Percentiles rank a stretch among this genome's conserved stretches.
Conservation (phyloP, 805 yeast species). For the Pichia insulana region DNA sequence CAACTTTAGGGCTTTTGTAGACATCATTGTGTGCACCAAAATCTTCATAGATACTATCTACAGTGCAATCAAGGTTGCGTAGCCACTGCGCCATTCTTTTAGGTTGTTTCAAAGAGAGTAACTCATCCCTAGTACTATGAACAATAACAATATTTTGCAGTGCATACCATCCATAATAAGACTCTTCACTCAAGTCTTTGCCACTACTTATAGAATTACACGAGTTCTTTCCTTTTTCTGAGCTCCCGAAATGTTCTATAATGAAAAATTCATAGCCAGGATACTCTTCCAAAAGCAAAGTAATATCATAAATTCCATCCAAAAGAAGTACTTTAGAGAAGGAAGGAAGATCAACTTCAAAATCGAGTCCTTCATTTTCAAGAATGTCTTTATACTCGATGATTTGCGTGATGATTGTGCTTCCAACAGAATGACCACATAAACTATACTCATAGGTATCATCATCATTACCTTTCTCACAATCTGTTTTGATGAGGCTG, state of each 20-base stretch:
- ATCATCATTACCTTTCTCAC: conserved; percentile 15
- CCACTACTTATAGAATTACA: conserved; percentile 16
- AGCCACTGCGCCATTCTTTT: conserved; percentile 31
- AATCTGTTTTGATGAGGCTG: conserved; percentile 13
- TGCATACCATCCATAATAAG: conserved; percentile 7
- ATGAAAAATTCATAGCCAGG: conserved; percentile 52
- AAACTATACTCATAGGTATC: conserved; percentile 24
- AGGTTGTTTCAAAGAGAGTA: conserved; percentile 47
- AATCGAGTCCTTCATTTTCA: too few species aligned
- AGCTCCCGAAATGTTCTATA: conserved; percentile 40
- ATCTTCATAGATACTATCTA: conserved; percentile 24
- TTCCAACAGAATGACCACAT: conserved; percentile 80
- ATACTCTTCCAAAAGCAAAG: conserved; percentile 47
- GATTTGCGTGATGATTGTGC: conserved; percentile 53
- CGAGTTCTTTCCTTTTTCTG: conserved; percentile 11
- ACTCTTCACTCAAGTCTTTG: not conserved
- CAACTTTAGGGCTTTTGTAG: conserved; percentile 34
- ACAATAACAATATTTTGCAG: conserved; percentile 30
- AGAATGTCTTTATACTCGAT: conserved; percentile 18
- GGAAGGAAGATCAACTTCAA: conserved; percentile 8
- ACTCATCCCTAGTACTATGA: conserved; percentile 63
- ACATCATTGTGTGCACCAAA: conserved; percentile 65
- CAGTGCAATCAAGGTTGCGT: conserved; percentile 3
- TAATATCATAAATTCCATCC: conserved; percentile 65
- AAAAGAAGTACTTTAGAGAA: conserved; percentile 31